Evolutionary conservation across 2,329 filamentous ascomycete species (phyloP).

Genomic region (Ophiocordyceps camponoti-rufipedis): DNA sequence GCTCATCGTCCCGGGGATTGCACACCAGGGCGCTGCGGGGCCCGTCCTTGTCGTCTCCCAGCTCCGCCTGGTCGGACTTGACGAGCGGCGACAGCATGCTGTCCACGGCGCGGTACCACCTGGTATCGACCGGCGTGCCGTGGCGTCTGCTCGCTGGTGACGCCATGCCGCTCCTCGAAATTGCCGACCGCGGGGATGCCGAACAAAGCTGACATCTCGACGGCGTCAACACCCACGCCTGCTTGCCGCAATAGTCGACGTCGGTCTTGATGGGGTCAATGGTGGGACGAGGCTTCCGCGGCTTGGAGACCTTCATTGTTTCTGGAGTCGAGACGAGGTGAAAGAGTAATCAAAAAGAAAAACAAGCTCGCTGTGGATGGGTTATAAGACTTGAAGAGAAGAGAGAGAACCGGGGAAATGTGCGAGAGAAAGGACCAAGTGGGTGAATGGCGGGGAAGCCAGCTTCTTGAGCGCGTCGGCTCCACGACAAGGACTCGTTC

Average conservation of each 20-base stretch:
- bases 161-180: too few relatives aligned
- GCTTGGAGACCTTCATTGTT: neutral
- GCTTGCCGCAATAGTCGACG: neutral
- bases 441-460: neutral
- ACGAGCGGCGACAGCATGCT: too few relatives aligned
- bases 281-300: neutral
- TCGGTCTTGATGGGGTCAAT: conserved; percentile 3
- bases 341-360: neutral
- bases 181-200: neutral
- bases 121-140: too few relatives aligned
- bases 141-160: too few relatives aligned
- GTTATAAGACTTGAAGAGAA: too few relatives aligned
- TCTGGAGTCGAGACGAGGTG: neutral
- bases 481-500: neutral
- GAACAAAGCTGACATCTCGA: neutral
- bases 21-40: too few relatives aligned
- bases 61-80: too few relatives aligned
- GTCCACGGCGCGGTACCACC: too few relatives aligned
- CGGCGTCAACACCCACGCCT: neutral
- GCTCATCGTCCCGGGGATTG: neutral
- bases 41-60: too few relatives aligned
- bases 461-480: neutral
- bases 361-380: neutral
- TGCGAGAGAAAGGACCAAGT: neutral
- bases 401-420: neutral